A percentile compares a stretch with the other conserved stretches of the same genome.
phyloP scores from a whole-genome alignment of 1,139 yeast species.

The Hanseniaspora sp. region DNA sequence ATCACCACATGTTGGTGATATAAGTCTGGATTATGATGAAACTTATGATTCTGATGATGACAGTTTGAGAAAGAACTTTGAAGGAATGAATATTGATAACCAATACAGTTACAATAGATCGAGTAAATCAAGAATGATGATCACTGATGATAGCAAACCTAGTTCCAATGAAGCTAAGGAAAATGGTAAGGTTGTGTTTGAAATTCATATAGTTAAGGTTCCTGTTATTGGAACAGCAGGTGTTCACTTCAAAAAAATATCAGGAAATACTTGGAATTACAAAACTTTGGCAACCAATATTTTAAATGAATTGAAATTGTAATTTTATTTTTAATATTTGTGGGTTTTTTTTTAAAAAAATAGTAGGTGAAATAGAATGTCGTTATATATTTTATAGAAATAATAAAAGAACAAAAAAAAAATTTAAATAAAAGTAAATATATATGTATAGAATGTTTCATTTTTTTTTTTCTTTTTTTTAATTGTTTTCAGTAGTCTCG shows the following conservation, averaged over 20 bases:
- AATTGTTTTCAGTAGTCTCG: too few relatives aligned
- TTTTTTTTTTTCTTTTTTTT: too few relatives aligned
- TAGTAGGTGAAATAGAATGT: neutral
- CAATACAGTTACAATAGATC: neutral
- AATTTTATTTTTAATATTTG: slow-evolving; percentile 18
- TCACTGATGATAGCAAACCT: slow-evolving; percentile 22
- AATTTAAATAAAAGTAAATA: too few relatives aligned
- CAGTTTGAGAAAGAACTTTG: slow-evolving; percentile 27
- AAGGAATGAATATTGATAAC: slow-evolving; percentile 22
- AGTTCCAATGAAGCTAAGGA: slow-evolving; percentile 22
- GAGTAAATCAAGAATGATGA: slow-evolving; percentile 11
- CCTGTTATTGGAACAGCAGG: slow-evolving; percentile 86
- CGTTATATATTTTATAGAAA: neutral
- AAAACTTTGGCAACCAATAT: slow-evolving; percentile 86
- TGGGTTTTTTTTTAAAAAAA: neutral
- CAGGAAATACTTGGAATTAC: slow-evolving; percentile 94
- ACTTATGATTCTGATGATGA: slow-evolving; percentile 1
- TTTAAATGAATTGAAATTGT: slow-evolving; percentile 63
- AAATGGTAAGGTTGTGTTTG: slow-evolving; percentile 50
- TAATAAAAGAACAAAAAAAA: neutral
- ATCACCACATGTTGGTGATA: slow-evolving; percentile 18
- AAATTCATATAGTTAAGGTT: slow-evolving; percentile 84
- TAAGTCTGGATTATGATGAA: slow-evolving; percentile 3
- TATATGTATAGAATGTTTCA: too few relatives aligned
- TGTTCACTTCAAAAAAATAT: slow-evolving; percentile 83